These are phyloP conservation scores for Circinella minor DNA, from an alignment of 371 early-diverging fungal genomes.

Conservation along the genomic window DNA sequence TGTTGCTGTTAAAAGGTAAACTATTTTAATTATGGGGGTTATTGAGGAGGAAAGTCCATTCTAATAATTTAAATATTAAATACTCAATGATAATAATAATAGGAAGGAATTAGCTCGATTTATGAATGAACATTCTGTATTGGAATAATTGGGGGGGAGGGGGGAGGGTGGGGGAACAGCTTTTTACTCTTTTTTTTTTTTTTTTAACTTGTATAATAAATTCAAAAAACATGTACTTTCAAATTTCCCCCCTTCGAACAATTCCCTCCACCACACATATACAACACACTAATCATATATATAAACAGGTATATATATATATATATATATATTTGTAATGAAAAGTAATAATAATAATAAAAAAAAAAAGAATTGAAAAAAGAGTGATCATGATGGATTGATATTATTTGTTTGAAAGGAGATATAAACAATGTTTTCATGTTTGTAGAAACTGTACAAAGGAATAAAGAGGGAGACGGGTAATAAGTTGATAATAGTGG, in stretches of 20 bases:
- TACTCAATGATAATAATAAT: background rate
- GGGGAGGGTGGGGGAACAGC: too few relatives aligned
- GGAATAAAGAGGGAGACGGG: background rate
- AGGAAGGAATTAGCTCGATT: conserved; percentile 14
- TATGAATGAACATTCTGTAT: conserved; percentile 15
- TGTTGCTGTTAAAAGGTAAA: conserved; percentile 18
- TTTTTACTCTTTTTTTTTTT: background rate
- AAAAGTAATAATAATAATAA: too few relatives aligned
- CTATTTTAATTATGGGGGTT: background rate
- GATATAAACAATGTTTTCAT: background rate
- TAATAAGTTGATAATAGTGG: too few relatives aligned
- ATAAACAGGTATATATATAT: too few relatives aligned
- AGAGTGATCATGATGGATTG: background rate
- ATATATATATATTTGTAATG: too few relatives aligned
- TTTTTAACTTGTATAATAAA: background rate
- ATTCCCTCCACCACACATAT: too few relatives aligned
- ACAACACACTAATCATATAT: too few relatives aligned
- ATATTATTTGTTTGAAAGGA: too few relatives aligned
- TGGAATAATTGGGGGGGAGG: background rate
- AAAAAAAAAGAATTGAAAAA: background rate
- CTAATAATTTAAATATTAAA: background rate
- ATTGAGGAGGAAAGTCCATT: background rate
- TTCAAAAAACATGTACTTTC: background rate
- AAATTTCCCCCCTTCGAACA: too few relatives aligned
- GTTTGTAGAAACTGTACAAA: background rate